phyloP scores from a whole-genome alignment of 768 basidiomycete species.

The Candolleomyces efflorescens region DNA sequence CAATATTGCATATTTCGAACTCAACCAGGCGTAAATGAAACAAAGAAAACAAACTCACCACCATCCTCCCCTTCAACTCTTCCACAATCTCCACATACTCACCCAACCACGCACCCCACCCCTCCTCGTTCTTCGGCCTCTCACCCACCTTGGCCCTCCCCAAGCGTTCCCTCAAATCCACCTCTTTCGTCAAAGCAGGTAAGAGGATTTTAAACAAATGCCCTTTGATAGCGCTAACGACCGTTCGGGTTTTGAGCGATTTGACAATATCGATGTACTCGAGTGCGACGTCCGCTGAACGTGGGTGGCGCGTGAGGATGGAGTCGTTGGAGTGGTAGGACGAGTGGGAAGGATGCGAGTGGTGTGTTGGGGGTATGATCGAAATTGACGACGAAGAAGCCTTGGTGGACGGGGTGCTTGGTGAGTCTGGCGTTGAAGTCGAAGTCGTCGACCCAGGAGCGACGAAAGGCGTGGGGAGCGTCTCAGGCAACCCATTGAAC shows the following conservation, averaged over 20 bases:
- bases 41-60: constrained; percentile 26
- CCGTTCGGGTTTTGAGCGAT: constrained; percentile 64
- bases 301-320: constrained; percentile 45
- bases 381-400: constrained; percentile 4
- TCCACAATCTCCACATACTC: constrained; percentile 50
- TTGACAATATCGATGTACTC: constrained; percentile 85
- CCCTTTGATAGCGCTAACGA: constrained; percentile 76
- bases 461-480: neutral
- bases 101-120: constrained; percentile 24
- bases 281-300: constrained; percentile 63
- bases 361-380: constrained; percentile 6
- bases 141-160: constrained; percentile 40
- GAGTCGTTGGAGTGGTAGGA: constrained; percentile 23
- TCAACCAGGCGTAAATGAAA: no score
- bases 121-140: neutral
- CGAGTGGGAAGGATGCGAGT: constrained; percentile 10
- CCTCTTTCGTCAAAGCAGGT: constrained; percentile 62
- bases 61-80: constrained; percentile 59
- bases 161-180: constrained; percentile 70
- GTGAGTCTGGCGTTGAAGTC: no score
- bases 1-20: no score
- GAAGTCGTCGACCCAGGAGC: no score
- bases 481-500: constrained; percentile 41
- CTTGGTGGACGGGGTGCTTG: neutral
- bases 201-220: constrained; percentile 93